A percentile compares a stretch with the other conserved stretches of the same genome.
phyloP scores from a whole-genome alignment of 129 eudicot genomes.

The Flaveria trinervia region DNA sequence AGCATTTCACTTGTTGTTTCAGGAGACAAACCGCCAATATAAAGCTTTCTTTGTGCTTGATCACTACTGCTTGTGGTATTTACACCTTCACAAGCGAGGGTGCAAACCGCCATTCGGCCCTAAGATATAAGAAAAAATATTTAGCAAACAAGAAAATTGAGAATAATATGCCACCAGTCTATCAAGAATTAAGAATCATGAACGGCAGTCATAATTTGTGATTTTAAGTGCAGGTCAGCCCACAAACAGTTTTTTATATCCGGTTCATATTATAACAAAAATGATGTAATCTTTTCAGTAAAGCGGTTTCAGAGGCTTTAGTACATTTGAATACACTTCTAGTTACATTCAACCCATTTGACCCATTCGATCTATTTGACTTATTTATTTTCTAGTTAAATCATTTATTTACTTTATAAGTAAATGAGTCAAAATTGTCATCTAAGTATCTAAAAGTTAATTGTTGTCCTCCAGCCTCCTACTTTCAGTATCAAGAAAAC shows the following conservation, averaged over 20 bases:
- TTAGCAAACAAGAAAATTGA: neutral
- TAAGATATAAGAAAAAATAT: slow-evolving; percentile 23
- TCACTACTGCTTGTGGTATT: slow-evolving; percentile 45
- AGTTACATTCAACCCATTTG: neutral
- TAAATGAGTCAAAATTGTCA: neutral
- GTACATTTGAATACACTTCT: neutral
- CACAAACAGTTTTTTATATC: neutral
- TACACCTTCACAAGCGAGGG: slow-evolving; percentile 71
- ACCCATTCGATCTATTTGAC: neutral
- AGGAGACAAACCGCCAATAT: slow-evolving; percentile 68
- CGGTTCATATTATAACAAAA: neutral
- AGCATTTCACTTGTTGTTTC: slow-evolving; percentile 67
- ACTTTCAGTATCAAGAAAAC: neutral
- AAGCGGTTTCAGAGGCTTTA: neutral
- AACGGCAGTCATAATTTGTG: neutral
- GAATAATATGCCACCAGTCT: neutral
- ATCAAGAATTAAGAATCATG: neutral
- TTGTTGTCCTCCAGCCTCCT: neutral
- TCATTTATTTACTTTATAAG: neutral
- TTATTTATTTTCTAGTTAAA: neutral
- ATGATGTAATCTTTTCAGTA: neutral
- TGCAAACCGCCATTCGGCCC: slow-evolving; percentile 81
- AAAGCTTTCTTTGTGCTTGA: slow-evolving; percentile 75
- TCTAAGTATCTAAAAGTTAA: neutral
- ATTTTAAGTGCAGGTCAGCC: neutral